Conservation (phyloP, 768 basidiomycete genomes). For the Auriscalpium microsporum region DNA sequence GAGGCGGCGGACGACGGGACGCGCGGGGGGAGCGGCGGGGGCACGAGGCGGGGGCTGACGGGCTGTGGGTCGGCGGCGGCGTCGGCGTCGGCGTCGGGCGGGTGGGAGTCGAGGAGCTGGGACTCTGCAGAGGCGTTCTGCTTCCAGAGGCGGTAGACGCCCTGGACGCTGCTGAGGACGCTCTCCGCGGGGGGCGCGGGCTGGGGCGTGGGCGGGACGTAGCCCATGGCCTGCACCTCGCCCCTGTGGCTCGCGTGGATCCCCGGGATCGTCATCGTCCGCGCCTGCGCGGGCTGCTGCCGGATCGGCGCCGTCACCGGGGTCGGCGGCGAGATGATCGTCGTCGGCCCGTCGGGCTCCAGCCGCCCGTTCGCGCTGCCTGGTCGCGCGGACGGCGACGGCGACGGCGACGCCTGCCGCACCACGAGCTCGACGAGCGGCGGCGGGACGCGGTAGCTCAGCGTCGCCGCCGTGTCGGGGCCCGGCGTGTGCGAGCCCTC, state of each 20-base stretch:
- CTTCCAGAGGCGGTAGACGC: constrained; percentile 72
- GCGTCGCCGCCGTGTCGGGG: background rate
- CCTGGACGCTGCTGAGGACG: constrained; percentile 43
- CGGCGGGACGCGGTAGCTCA: background rate
- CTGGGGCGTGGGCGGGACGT: constrained; percentile 44
- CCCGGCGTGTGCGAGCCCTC: background rate
- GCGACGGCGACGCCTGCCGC: background rate
- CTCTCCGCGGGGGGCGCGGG: constrained; percentile 24
- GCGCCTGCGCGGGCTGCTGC: constrained; percentile 64
- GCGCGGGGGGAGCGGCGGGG: constrained; percentile 44
- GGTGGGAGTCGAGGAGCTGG: background rate
- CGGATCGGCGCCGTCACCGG: constrained; percentile 42
- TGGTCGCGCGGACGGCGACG: background rate
- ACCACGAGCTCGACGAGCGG: background rate
- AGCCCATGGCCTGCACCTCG: constrained; percentile 80
- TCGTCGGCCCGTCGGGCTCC: background rate
- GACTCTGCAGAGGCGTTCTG: constrained; percentile 29
- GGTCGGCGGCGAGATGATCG: background rate
- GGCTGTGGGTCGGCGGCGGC: too few relatives aligned
- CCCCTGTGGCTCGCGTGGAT: constrained; percentile 82
- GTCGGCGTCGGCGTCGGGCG: background rate
- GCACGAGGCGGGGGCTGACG: constrained; percentile 11
- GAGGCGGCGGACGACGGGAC: constrained; percentile 23
- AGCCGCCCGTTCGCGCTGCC: background rate
- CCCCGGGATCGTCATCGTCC: constrained; percentile 80